A percentile compares a stretch with the other conserved stretches of the same genome.
Conservation (phyloP, 1,139 yeast genomes). For the Hemisphaericaspora xylanilytica region DNA sequence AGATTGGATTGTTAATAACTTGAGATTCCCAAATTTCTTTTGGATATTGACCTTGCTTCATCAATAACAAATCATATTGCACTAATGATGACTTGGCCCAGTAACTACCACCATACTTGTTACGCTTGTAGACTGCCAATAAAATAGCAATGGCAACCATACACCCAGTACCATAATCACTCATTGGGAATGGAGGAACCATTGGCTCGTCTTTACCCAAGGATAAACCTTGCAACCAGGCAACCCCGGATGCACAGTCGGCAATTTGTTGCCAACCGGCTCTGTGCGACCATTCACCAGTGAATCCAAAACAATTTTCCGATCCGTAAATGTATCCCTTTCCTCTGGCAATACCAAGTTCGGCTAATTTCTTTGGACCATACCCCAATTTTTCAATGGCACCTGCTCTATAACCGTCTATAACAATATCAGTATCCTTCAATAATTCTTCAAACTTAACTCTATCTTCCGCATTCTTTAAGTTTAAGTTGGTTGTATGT, state of each 20-base stretch:
- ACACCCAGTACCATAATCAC: slow-evolving; percentile 35
- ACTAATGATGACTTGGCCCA: slow-evolving; percentile 30
- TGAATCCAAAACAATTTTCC: slow-evolving; percentile 32
- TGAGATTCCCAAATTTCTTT: slow-evolving; percentile 19
- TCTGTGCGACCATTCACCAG: slow-evolving; percentile 27
- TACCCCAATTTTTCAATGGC: slow-evolving; percentile 29
- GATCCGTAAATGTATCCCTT: slow-evolving; percentile 31
- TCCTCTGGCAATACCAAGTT: slow-evolving; percentile 23
- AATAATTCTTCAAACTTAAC: slow-evolving; percentile 23
- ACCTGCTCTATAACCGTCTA: slow-evolving; percentile 30
- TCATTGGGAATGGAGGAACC: slow-evolving; percentile 35
- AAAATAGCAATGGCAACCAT: slow-evolving; percentile 30
- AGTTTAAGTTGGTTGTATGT: slow-evolving; percentile 26
- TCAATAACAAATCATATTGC: slow-evolving; percentile 28
- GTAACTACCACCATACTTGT: slow-evolving; percentile 28
- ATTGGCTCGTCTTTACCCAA: slow-evolving; percentile 30
- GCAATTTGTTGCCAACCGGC: slow-evolving; percentile 40
- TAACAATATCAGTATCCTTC: slow-evolving; percentile 26
- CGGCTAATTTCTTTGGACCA: slow-evolving; percentile 22
- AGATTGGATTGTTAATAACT: slow-evolving; percentile 8
- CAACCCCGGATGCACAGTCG: slow-evolving; percentile 32
- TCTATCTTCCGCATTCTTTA: slow-evolving; percentile 24
- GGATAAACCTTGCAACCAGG: slow-evolving; percentile 29
- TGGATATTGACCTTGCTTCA: slow-evolving; percentile 26
- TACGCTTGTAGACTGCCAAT: slow-evolving; percentile 25